Conservation (phyloP, 2,329 filamentous ascomycete species). For the Amylocarpus encephaloides region DNA sequence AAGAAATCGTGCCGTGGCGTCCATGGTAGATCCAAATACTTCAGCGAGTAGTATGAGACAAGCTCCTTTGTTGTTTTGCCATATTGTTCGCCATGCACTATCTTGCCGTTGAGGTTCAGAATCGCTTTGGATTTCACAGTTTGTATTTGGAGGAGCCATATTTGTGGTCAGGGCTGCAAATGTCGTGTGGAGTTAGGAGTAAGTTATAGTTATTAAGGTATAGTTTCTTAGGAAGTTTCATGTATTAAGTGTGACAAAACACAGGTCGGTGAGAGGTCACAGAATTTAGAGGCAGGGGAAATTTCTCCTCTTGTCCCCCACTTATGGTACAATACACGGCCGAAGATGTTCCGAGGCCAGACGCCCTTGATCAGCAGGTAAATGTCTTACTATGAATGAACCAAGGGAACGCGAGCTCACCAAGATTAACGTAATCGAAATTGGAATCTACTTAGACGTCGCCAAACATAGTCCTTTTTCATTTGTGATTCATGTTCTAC, state of each 20-base stretch:
- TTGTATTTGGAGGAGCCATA: neutral
- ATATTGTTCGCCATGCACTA: conserved; percentile 36
- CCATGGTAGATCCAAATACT: conserved; percentile 79
- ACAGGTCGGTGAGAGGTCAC: no score
- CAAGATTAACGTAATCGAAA: neutral
- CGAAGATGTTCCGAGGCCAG: no score
- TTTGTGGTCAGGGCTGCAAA: neutral
- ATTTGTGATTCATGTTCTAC: neutral
- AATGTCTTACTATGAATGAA: neutral
- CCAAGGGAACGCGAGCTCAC: neutral
- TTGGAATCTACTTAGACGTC: neutral
- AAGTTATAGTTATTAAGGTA: neutral
- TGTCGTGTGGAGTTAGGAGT: neutral
- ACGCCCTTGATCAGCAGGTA: neutral
- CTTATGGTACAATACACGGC: no score
- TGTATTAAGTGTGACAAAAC: no score
- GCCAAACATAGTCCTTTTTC: neutral
- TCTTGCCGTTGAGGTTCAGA: conserved; percentile 2
- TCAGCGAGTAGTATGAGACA: conserved; percentile 68
- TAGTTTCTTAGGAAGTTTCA: no score
- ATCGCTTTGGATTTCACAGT: neutral
- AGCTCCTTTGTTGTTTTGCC: conserved; percentile 65
- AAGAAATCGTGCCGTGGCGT: conserved; percentile 69
- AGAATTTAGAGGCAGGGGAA: no score
- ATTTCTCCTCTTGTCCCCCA: no score